These are phyloP conservation scores for Teunomyces barrocoloradensis DNA, from an alignment of 805 yeast species.

Conservation along the genomic window DNA sequence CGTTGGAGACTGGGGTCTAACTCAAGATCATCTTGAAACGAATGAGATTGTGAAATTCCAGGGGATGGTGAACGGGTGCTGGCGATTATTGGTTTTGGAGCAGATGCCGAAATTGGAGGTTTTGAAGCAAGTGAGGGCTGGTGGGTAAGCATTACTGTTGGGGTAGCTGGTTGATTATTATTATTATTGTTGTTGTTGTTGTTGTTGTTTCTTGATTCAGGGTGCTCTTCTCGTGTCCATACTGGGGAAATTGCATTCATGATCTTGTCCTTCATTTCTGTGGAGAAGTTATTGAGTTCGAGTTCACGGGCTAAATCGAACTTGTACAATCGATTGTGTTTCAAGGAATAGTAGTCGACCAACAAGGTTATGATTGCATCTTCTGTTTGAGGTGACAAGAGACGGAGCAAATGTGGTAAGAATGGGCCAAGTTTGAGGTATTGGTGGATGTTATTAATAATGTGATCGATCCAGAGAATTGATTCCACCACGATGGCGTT, in stretches of 20 bases:
- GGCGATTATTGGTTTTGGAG: neutral
- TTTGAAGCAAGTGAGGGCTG: neutral
- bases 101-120: neutral
- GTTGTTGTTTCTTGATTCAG: neutral
- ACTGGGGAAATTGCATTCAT: conserved; percentile 5
- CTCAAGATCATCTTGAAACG: conserved; percentile 1
- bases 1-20: conserved; percentile 7
- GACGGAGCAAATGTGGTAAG: conserved; percentile 21
- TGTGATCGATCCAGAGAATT: conserved; percentile 43
- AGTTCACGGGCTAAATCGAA: conserved; percentile 45
- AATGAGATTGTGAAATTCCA: neutral
- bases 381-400: conserved; percentile 10
- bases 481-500: conserved; percentile 40
- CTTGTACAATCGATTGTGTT: conserved; percentile 38
- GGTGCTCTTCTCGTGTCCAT: neutral
- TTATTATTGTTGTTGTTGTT: neutral
- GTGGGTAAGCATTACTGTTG: neutral
- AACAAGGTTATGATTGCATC: conserved; percentile 17
- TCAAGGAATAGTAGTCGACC: conserved; percentile 25
- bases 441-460: conserved; percentile 33
- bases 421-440: conserved; percentile 30
- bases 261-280: conserved; percentile 5
- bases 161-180: neutral
- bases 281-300: conserved; percentile 26
- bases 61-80: neutral